Conservation (phyloP, 805 yeast species). For the Nakazawaea molendinolei region DNA sequence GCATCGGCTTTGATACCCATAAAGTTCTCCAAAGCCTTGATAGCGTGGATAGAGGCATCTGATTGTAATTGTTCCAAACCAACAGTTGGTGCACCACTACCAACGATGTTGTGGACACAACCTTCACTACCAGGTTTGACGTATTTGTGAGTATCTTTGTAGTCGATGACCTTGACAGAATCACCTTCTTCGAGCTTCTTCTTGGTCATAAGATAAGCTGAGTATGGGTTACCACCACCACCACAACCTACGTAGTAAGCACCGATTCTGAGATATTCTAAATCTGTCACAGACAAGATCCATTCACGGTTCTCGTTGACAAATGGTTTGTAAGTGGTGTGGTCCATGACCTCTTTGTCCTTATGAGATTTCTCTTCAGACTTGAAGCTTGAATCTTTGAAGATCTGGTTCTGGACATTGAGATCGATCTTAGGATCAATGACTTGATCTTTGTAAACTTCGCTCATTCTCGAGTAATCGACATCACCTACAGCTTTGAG, state of each 20-base stretch:
- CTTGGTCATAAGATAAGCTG: slow-evolving; percentile 27
- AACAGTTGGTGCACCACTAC: slow-evolving; percentile 41
- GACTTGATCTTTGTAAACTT: slow-evolving; percentile 8
- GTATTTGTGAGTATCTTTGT: slow-evolving; percentile 23
- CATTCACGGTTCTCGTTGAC: slow-evolving; percentile 25
- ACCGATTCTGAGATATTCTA: slow-evolving; percentile 35
- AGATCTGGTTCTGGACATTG: slow-evolving; percentile 13
- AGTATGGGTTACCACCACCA: slow-evolving; percentile 46
- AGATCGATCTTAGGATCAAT: slow-evolving; percentile 3
- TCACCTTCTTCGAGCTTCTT: slow-evolving; percentile 29
- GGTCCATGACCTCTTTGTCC: slow-evolving; percentile 17
- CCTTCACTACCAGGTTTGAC: slow-evolving; percentile 10
- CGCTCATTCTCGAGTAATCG: slow-evolving; percentile 25
- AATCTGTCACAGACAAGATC: slow-evolving; percentile 32
- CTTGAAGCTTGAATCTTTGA: slow-evolving; percentile 13
- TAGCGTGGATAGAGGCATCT: slow-evolving; percentile 27
- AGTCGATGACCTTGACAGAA: slow-evolving; percentile 27
- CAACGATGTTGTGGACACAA: slow-evolving; percentile 7
- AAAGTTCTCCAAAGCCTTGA: slow-evolving; percentile 23
- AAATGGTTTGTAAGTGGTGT: slow-evolving; percentile 24
- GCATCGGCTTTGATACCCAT: slow-evolving; percentile 20
- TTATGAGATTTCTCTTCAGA: slow-evolving; percentile 1
- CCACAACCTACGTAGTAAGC: slow-evolving; percentile 43
- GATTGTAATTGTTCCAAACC: slow-evolving; percentile 36
- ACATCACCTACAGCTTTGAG: slow-evolving; percentile 38